These are phyloP conservation scores for Emericellopsis terricola DNA, from an alignment of 495 filamentous ascomycete genomes.

Conservation along the genomic window DNA sequence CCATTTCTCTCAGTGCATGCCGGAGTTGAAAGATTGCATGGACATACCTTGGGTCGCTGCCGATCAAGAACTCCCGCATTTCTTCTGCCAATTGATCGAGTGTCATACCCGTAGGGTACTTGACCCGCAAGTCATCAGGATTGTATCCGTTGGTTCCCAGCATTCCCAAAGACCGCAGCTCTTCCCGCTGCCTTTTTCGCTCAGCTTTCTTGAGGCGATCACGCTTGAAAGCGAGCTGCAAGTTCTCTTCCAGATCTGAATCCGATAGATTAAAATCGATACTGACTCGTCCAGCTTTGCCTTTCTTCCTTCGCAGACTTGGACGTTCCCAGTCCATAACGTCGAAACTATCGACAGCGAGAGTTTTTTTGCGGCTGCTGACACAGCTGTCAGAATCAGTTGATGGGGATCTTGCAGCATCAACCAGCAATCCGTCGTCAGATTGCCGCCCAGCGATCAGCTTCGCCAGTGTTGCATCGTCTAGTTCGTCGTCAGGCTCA, in stretches of 20 bases:
- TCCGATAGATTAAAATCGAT: constrained; percentile 45
- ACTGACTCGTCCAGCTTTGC: constrained; percentile 35
- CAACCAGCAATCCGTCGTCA: too few relatives aligned
- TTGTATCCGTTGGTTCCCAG: constrained; percentile 42
- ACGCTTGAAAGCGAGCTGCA: constrained; percentile 48
- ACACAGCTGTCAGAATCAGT: not conserved
- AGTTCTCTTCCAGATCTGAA: constrained; percentile 45
- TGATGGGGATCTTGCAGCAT: too few relatives aligned
- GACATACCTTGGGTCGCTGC: constrained; percentile 42
- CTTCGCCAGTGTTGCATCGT: not conserved
- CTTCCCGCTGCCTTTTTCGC: constrained; percentile 62
- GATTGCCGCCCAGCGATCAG: not conserved
- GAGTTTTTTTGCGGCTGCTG: not conserved
- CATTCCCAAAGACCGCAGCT: constrained; percentile 58
- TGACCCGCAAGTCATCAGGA: constrained; percentile 47
- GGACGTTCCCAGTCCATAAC: constrained; percentile 65
- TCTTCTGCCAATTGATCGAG: constrained; percentile 54
- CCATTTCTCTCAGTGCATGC: constrained; percentile 8
- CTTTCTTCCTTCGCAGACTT: constrained; percentile 30
- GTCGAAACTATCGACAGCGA: constrained; percentile 42
- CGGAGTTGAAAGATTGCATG: not conserved
- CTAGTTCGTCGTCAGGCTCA: constrained; percentile 4
- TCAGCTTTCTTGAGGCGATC: constrained; percentile 70
- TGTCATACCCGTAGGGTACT: constrained; percentile 56
- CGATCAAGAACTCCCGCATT: constrained; percentile 49